These are phyloP conservation scores for Saccharomyces mikatae DNA, from an alignment of 805 yeast species.

Conservation along the genomic window DNA sequence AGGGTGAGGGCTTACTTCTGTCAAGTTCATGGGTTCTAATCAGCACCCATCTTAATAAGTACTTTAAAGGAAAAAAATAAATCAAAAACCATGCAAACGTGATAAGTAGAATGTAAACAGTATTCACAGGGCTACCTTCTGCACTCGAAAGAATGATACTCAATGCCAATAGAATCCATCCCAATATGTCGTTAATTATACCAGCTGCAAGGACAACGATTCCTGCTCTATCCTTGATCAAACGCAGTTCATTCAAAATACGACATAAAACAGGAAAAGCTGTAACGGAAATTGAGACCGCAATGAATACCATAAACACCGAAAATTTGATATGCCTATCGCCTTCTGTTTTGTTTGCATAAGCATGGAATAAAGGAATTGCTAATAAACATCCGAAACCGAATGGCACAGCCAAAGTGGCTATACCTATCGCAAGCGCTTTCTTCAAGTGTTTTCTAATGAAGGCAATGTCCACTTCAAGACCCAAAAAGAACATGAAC, in stretches of 20 bases:
- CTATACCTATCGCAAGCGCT: conserved; percentile 61
- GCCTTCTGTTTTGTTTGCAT: conserved; percentile 31
- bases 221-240: conserved; percentile 67
- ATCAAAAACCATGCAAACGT: conserved; percentile 64
- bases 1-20: conserved; percentile 54
- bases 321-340: conserved; percentile 46
- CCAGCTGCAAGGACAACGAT: conserved; percentile 75
- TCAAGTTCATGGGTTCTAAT: conserved; percentile 47
- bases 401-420: conserved; percentile 71
- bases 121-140: conserved; percentile 50
- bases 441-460: conserved; percentile 51
- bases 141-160: conserved; percentile 72
- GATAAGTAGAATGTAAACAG: conserved; percentile 60
- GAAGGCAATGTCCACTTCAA: conserved; percentile 67
- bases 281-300: conserved; percentile 76
- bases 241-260: conserved; percentile 62
- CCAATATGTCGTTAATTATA: conserved; percentile 67
- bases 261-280: conserved; percentile 82
- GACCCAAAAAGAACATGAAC: conserved; percentile 66
- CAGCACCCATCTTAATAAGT: conserved; percentile 39
- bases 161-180: conserved; percentile 74
- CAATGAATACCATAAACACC: conserved; percentile 71
- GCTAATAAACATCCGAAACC: conserved; percentile 71
- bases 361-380: conserved; percentile 55
- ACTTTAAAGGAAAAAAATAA: conserved; percentile 49